A percentile compares a stretch with the other conserved stretches of the same genome.
Evolutionary conservation across 495 filamentous ascomycete species (phyloP).

Genomic region (Penicillium verhagenii): DNA sequence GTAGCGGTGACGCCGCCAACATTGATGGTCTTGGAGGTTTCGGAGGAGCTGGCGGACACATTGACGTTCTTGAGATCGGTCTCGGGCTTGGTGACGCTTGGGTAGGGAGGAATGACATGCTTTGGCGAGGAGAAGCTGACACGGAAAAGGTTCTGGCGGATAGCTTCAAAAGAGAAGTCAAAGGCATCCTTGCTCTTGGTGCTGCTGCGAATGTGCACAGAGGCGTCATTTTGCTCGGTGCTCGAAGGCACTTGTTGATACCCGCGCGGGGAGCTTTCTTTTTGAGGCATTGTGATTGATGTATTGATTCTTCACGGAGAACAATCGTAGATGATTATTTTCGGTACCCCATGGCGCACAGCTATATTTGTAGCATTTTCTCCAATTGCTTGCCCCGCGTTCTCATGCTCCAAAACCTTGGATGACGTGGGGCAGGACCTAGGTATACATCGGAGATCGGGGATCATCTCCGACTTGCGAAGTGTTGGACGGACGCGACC

Average conservation of each 20-base stretch:
- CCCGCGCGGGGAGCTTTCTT: constrained; percentile 47
- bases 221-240: constrained; percentile 19
- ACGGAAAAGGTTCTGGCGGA: constrained; percentile 61
- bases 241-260: constrained; percentile 32
- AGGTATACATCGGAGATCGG: constrained; percentile 32
- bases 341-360: constrained; percentile 4
- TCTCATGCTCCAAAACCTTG: constrained; percentile 4
- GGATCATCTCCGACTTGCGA: constrained; percentile 24
- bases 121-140: constrained; percentile 60
- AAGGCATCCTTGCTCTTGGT: constrained; percentile 36
- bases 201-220: constrained; percentile 44
- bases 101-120: constrained; percentile 59
- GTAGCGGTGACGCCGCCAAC: constrained; percentile 48
- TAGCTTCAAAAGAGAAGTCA: constrained; percentile 57
- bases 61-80: constrained; percentile 29
- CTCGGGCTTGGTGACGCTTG: constrained; percentile 51
- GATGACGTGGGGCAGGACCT: constrained; percentile 11
- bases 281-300: constrained; percentile 52
- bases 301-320: constrained; percentile 11
- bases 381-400: constrained; percentile 1
- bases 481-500: neutral
- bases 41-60: constrained; percentile 24
- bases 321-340: neutral
- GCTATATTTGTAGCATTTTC: constrained; percentile 32
- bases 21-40: constrained; percentile 41